Conservation (phyloP, 2,329 filamentous ascomycete species). For the Gaeumannomyces sp. region DNA sequence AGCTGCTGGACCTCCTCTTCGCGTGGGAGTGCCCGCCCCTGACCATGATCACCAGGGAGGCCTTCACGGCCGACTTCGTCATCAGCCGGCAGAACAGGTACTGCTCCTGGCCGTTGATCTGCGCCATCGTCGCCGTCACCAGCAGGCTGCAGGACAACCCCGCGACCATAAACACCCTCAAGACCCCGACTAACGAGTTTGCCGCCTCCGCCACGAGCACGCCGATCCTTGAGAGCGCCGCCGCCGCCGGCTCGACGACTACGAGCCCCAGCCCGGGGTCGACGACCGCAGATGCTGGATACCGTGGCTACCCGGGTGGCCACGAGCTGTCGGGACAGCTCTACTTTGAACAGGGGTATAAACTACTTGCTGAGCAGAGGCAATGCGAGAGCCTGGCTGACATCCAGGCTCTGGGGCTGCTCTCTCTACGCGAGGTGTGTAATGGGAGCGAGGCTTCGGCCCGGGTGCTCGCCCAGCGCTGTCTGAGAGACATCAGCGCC, state of each 20-base stretch:
- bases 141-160: constrained; percentile 3
- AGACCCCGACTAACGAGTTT: not conserved
- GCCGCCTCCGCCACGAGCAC: too few relatives aligned
- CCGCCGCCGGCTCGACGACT: not conserved
- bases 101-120: constrained; percentile 38
- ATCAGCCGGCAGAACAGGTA: constrained; percentile 33
- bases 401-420: constrained; percentile 4
- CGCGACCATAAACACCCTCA: too few relatives aligned
- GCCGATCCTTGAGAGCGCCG: not conserved
- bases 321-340: not conserved
- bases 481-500: not conserved
- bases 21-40: constrained; percentile 46
- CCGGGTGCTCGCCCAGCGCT: constrained; percentile 1
- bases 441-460: not conserved
- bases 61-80: constrained; percentile 39
- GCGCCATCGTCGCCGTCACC: constrained; percentile 28
- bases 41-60: constrained; percentile 39
- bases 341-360: constrained; percentile 4
- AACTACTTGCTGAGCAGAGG: constrained; percentile 4
- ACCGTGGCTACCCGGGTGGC: too few relatives aligned
- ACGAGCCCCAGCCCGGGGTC: not conserved
- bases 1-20: constrained; percentile 31
- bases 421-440: not conserved
- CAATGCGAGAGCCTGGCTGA: constrained; percentile 5
- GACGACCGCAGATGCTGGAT: not conserved